Conservation (phyloP, 306 rosid genomes). For the Dalbergia oliveri region DNA sequence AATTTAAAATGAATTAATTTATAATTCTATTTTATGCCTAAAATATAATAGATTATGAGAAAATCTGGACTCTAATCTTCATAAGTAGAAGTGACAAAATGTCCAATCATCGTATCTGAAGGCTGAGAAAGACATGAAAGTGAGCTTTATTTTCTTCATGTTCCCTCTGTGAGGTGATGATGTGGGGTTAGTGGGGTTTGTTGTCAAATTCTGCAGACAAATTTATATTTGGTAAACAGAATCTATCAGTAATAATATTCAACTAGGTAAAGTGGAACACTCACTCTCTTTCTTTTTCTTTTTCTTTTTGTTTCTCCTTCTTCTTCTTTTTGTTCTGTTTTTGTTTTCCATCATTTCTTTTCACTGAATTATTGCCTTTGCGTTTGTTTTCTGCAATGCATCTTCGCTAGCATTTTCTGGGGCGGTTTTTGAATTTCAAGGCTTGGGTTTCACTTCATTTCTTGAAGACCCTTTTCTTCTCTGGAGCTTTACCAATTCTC, state of each 20-base stretch:
- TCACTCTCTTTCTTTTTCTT: constrained; percentile 27
- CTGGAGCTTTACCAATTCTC: constrained; percentile 51
- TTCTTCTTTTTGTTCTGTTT: background rate
- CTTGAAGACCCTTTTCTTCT: constrained; percentile 46
- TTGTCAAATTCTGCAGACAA: constrained; percentile 29
- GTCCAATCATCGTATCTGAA: constrained; percentile 17
- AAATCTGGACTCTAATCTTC: no score
- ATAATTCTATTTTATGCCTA: no score
- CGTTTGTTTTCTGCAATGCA: constrained; percentile 46
- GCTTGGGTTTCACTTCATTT: background rate
- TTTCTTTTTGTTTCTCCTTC: background rate
- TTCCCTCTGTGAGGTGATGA: constrained; percentile 5
- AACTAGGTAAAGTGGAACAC: constrained; percentile 53
- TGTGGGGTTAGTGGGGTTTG: constrained; percentile 39
- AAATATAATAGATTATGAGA: no score
- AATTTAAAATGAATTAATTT: no score
- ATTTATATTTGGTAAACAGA: constrained; percentile 8
- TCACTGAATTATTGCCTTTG: constrained; percentile 42
- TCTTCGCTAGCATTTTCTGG: constrained; percentile 32
- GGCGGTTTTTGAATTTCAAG: constrained; percentile 10
- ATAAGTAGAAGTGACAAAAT: background rate
- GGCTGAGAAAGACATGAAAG: constrained; percentile 25
- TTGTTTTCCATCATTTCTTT: background rate
- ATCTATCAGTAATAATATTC: constrained; percentile 49
- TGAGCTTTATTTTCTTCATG: constrained; percentile 33